phyloP scores from a whole-genome alignment of 2,329 filamentous ascomycete genomes.

The Colletotrichum phormii region DNA sequence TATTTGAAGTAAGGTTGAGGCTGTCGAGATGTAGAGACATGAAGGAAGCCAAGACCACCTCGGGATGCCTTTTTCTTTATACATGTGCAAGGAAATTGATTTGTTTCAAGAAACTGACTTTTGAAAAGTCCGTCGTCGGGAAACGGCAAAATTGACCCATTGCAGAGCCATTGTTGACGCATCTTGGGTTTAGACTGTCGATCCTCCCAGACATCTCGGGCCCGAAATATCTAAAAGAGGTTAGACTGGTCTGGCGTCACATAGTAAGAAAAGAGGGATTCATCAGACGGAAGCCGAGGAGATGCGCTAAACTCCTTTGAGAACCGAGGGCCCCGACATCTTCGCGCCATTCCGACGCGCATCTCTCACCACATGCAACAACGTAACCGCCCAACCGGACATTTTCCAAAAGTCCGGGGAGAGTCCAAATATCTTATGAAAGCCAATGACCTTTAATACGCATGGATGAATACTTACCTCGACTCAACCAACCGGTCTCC shows the following conservation, averaged over 20 bases:
- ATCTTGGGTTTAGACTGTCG: not conserved
- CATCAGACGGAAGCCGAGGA: not conserved
- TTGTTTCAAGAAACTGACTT: not conserved
- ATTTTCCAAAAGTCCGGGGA: not conserved
- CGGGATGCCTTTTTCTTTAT: not conserved
- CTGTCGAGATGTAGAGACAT: not conserved
- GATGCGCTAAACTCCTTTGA: not conserved
- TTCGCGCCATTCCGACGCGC: not conserved
- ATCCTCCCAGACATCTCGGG: not conserved
- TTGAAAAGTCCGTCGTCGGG: not conserved
- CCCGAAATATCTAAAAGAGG: not conserved
- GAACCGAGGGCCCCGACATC: not conserved
- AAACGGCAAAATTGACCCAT: not conserved
- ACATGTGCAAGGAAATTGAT: not conserved
- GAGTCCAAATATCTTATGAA: too few species aligned
- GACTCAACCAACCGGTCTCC: not conserved
- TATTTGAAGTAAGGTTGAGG: not conserved
- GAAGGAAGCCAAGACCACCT: not conserved
- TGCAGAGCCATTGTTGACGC: not conserved
- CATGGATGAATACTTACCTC: not conserved
- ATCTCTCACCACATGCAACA: not conserved
- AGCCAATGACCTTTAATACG: too few species aligned
- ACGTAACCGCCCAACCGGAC: not conserved
- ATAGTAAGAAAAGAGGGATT: not conserved
- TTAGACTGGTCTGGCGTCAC: not conserved